phyloP scores from a whole-genome alignment of 805 yeast species.

The Sugiyamaella americana region DNA sequence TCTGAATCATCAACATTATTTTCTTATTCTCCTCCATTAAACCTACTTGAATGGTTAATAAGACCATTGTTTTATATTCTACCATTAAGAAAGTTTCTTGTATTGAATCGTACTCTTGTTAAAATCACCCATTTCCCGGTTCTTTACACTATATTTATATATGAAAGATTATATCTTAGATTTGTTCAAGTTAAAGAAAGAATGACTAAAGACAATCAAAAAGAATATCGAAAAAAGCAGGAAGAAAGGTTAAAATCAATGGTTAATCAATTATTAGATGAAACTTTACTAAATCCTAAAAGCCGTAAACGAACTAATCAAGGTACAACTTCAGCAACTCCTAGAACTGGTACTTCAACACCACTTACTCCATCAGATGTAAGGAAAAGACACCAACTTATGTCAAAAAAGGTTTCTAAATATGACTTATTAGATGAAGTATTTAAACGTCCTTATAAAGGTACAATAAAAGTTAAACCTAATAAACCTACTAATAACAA shows the following conservation, averaged over 20 bases:
- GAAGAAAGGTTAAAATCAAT: not conserved
- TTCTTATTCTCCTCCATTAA: slow-evolving; percentile 35
- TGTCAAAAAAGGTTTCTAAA: slow-evolving; percentile 18
- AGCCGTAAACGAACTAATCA: no score
- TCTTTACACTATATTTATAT: slow-evolving; percentile 30
- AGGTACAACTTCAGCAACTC: slow-evolving; percentile 1
- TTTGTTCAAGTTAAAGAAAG: slow-evolving; percentile 9
- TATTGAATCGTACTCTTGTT: slow-evolving; percentile 31
- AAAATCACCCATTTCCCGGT: slow-evolving; percentile 36
- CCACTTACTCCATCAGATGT: slow-evolving; percentile 7
- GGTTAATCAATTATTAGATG: not conserved
- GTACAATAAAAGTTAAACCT: slow-evolving; percentile 19
- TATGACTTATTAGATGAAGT: slow-evolving; percentile 29
- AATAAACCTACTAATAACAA: slow-evolving; percentile 2
- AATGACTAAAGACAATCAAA: not conserved
- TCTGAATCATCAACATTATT: slow-evolving; percentile 33
- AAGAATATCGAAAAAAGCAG: slow-evolving; percentile 11
- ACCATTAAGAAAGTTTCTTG: slow-evolving; percentile 29
- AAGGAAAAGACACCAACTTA: not conserved
- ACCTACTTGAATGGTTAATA: slow-evolving; percentile 29
- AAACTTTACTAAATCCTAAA: no score
- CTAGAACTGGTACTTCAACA: slow-evolving; percentile 2
- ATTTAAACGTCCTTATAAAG: slow-evolving; percentile 27
- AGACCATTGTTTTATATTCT: slow-evolving; percentile 29
- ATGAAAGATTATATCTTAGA: slow-evolving; percentile 27